Percentiles rank a stretch among this genome's conserved stretches.
Conservation (phyloP, 495 filamentous ascomycete genomes). For the Penicillium maclennaniae region DNA sequence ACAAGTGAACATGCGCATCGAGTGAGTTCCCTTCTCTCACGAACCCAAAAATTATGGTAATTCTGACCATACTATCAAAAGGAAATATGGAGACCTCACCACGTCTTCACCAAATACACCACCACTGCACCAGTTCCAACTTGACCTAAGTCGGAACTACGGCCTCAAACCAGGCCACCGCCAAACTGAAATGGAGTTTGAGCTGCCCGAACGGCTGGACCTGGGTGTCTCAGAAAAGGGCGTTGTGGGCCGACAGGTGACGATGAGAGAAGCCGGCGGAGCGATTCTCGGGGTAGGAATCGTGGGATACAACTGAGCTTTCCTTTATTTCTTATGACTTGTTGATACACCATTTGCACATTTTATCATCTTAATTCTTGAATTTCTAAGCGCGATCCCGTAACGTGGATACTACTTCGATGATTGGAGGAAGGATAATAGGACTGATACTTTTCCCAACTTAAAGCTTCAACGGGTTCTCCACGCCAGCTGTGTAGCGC, state of each 20-base stretch:
- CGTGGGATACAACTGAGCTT: conserved; percentile 36
- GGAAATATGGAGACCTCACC: conserved; percentile 38
- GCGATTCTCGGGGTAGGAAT: conserved; percentile 32
- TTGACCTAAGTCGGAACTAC: conserved; percentile 12
- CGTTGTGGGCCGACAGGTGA: conserved; percentile 38
- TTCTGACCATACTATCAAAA: conserved; percentile 11
- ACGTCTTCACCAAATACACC: not conserved
- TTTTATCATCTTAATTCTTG: conserved; percentile 6
- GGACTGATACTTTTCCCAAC: not conserved
- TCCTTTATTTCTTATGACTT: not conserved
- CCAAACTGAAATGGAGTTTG: conserved; percentile 39
- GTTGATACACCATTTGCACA: not conserved
- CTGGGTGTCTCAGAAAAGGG: conserved; percentile 46
- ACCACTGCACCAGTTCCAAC: conserved; percentile 26
- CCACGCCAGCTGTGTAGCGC: conserved; percentile 52
- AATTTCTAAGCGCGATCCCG: conserved; percentile 6
- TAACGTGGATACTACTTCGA: not conserved
- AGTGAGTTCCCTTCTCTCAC: conserved; percentile 19
- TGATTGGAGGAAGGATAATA: not conserved
- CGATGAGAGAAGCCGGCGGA: conserved; percentile 25
- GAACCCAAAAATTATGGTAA: not conserved
- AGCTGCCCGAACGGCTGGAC: conserved; percentile 55
- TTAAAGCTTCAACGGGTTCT: conserved; percentile 27
- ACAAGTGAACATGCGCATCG: conserved; percentile 33
- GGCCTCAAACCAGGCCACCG: not conserved